Base-by-base conservation (phyloP, 768 basidiomycete species). In the Leccinum boreale region DNA sequence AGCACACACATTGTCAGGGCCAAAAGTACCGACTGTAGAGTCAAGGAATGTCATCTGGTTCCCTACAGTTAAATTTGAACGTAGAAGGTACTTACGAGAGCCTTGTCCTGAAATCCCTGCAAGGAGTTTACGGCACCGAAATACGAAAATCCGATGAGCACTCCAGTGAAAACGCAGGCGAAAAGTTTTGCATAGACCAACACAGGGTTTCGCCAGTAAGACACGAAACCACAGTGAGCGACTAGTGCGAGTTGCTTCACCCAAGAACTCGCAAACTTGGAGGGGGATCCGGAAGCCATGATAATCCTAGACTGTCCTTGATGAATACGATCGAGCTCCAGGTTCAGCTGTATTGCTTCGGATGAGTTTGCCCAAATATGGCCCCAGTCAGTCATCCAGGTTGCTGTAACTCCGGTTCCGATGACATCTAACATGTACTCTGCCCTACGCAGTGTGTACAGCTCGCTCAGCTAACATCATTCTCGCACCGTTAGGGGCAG, bases 401-500 rank as follows among this genome's bases (percentile, higher is more conserved):
- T 70, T 5, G 78, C 76, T 0, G 81, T 79, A 5, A 79, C 78
- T 4, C 84, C 85, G 5, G 85, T 82, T 19, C 83, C 85, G 42
- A 85, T 85, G 24, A 76, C 78, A 45, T 80, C 76, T 31, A 85
- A 71, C 65, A 80, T 77, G 65, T 77, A 79, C 60, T 80, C 78
- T 0, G 78, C 78, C 14, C 78, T 79, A 57, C 9, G 36, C n/a
- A 21, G 3, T 14, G n/a, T 9, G 47, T 6, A 53, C n/a, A 1
- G 3, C 6, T 5, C 8, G 3, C 44, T 61, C 4, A 55, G n/a
- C 5, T 12, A 8, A 19, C 10, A 5, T n/a, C 10, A 5, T n/a
- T 17, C 11, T 6, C 12, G 3, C n/a, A 11, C 39, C 5, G 12
- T 15, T 8, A 3, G 36, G 1, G 9, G 12, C n/a, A 26, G 2